A percentile compares a stretch with the other conserved stretches of the same genome.
These are phyloP conservation scores for Hypomyces rosellus DNA, from an alignment of 2,329 filamentous ascomycete species.

Conservation along the genomic window DNA sequence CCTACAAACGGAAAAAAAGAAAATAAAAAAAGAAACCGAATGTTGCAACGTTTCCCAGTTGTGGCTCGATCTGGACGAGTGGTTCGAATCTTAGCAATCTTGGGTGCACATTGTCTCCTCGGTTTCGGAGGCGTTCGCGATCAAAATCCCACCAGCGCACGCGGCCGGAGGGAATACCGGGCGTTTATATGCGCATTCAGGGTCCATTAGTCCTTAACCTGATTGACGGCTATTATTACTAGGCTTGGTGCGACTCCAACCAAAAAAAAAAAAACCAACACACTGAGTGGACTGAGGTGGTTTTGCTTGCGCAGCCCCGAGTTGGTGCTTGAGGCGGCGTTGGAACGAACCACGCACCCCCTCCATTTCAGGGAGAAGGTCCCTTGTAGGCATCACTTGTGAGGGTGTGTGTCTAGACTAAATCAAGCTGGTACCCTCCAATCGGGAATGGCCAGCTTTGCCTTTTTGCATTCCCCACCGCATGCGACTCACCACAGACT, in stretches of 20 bases:
- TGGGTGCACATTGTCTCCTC: not conserved
- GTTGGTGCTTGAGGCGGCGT: too few relatives aligned
- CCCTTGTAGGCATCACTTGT: too few relatives aligned
- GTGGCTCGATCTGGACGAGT: not conserved
- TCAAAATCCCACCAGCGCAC: not conserved
- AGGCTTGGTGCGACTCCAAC: conserved; percentile 7
- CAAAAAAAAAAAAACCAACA: not conserved
- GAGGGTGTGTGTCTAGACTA: too few relatives aligned
- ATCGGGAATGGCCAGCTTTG: not conserved
- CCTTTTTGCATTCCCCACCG: too few relatives aligned
- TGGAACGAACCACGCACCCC: not conserved
- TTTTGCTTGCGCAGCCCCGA: not conserved
- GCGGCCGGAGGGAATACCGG: conserved; percentile 33
- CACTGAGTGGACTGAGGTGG: too few relatives aligned
- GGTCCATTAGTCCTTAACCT: conserved; percentile 9
- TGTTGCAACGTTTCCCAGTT: too few relatives aligned
- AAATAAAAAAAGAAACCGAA: too few relatives aligned
- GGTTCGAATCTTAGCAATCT: not conserved
- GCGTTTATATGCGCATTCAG: conserved; percentile 44
- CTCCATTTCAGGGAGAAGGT: not conserved
- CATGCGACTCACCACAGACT: too few relatives aligned
- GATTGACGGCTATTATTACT: conserved; percentile 1
- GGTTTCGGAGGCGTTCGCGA: not conserved
- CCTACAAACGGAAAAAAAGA: too few relatives aligned
- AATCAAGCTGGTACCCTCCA: not conserved